Evolutionary conservation across 345 rosid species (phyloP).

Genomic region (Excoecaria cochinchinensis): DNA sequence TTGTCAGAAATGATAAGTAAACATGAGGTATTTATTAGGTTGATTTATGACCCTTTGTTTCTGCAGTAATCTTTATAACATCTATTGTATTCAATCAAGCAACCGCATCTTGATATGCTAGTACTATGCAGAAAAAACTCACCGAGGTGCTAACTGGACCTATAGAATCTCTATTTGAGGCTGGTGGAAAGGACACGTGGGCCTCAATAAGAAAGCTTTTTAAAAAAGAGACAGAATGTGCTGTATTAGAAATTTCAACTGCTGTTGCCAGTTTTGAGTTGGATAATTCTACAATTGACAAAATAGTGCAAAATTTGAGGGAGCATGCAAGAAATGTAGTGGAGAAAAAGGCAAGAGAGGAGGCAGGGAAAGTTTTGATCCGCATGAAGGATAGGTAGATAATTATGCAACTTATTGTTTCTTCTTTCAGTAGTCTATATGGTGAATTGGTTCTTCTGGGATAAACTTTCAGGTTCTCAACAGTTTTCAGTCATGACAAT

Average conservation of each 20-base stretch:
- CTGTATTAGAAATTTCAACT: slow-evolving; percentile 44
- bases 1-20: slow-evolving; percentile 49
- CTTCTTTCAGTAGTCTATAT: not conserved
- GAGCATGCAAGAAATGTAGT: slow-evolving; percentile 53
- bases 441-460: slow-evolving; percentile 21
- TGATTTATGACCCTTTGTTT: not conserved
- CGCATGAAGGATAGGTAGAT: slow-evolving; percentile 71
- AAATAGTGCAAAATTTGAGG: slow-evolving; percentile 49
- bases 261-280: slow-evolving; percentile 59
- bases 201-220: slow-evolving; percentile 62
- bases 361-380: slow-evolving; percentile 65
- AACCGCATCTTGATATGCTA: slow-evolving; percentile 16
- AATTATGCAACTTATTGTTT: not conserved
- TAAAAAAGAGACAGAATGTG: slow-evolving; percentile 53
- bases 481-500: slow-evolving; percentile 62
- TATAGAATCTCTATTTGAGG: slow-evolving; percentile 57
- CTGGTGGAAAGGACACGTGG: slow-evolving; percentile 64
- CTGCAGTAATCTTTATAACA: slow-evolving; percentile 1
- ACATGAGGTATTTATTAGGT: slow-evolving; percentile 47
- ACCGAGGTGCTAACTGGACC: slow-evolving; percentile 46
- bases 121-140: slow-evolving; percentile 54
- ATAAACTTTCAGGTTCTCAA: slow-evolving; percentile 53
- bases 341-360: slow-evolving; percentile 71
- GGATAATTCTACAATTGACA: slow-evolving; percentile 39
- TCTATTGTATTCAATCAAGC: not conserved